Base-by-base conservation (phyloP, 1,139 yeast species). In the Diutina pseudorugosa region DNA sequence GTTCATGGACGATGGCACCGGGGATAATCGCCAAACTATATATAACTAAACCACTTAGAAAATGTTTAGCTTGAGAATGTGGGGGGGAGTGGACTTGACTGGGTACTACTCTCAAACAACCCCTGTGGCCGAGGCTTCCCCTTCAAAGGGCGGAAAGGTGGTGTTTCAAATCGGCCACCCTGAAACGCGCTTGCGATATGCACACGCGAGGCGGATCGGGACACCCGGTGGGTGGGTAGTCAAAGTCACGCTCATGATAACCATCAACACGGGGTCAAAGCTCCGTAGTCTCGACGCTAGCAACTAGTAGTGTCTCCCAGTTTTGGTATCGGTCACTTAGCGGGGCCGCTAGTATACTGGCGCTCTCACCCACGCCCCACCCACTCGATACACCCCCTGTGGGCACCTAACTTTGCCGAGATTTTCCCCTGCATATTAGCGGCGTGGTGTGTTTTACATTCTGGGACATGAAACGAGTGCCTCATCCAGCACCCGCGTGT, bases 381-480 rank as follows among this genome's bases (percentile, higher is more conserved):
- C n/a, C n/a, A n/a, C n/a, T n/a, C n/a, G n/a, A n/a, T n/a, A n/a
- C 4, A 9, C 36, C 36, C 36, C 36, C n/a, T 30, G n/a, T 30
- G 36, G 14, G 36, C 6, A 9, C n/a, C 14, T 30, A 14, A 4
- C 36, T 30, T 30, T 30, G 36, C 36, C 36, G 36, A 30, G 36
- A 30, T 30, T 30, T 27, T 30, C 36, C 36, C 36, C 36, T 30
- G 36, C 36, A 30, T 30, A 30, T 14, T 30, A 30, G 36, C n/a
- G n/a, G 36, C 36, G 16, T 25, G 20, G 16, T 18, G 40, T 18
- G 49, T 45, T 45, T 45, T 27, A 45, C 49, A 45, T 45, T 45
- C 49, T 7, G 8, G 11, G 5, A 11, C 14, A 12, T 45, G 49
- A 45, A 45, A 45, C 49, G 8, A 4, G n/a, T n/a, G 18, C 14